A percentile compares a stretch with the other conserved stretches of the same genome.
phyloP scores from a whole-genome alignment of 108 stramenopile species.

The Skeletonema grethae region DNA sequence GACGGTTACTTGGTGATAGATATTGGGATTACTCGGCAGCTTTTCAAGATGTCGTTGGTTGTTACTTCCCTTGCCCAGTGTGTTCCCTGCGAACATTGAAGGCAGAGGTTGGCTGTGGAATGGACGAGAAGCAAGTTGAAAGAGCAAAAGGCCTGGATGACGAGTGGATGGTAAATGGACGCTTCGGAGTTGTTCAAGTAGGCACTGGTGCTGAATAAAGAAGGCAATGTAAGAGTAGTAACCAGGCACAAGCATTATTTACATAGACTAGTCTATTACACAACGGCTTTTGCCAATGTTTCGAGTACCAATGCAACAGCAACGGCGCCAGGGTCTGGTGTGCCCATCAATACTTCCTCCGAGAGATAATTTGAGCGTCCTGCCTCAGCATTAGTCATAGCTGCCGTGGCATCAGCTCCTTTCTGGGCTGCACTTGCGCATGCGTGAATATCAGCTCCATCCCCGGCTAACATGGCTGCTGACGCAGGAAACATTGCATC shows the following conservation, averaged over 20 bases:
- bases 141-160: conserved; percentile 65
- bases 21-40: conserved; percentile 85
- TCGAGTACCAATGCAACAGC: conserved; percentile 91
- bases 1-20: conserved; percentile 90
- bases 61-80: conserved; percentile 92
- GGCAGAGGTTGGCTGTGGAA: conserved; percentile 93
- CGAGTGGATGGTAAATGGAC: conserved; percentile 88
- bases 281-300: conserved; percentile 49
- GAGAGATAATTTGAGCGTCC: conserved; percentile 95
- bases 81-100: conserved; percentile 93
- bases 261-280: background rate
- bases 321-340: conserved; percentile 96
- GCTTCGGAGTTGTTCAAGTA: conserved; percentile 91
- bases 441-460: conserved; percentile 34
- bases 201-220: conserved; percentile 44
- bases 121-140: conserved; percentile 75
- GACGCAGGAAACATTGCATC: conserved; percentile 93
- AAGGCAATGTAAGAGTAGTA: too few species aligned
- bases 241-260: background rate
- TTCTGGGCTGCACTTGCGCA: conserved; percentile 71
- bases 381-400: conserved; percentile 85
- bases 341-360: conserved; percentile 75
- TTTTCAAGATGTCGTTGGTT: conserved; percentile 89
- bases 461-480: conserved; percentile 29
- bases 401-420: conserved; percentile 90